A percentile compares a stretch with the other conserved stretches of the same genome.
phyloP scores from a whole-genome alignment of 805 yeast species.

The Ogataea dorogensis region DNA sequence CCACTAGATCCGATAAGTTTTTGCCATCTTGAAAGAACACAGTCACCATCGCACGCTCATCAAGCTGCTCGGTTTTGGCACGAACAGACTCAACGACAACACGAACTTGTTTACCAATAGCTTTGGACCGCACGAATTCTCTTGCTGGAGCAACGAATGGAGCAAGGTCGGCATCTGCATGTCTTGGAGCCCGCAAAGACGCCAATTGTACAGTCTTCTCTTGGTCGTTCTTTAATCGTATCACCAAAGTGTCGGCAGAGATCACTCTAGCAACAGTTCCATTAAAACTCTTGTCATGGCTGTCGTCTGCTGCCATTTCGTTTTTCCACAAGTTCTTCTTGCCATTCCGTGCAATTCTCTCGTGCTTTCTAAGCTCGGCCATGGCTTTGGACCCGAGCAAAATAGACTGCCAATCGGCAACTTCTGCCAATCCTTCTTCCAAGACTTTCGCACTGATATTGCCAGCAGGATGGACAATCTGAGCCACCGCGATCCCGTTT shows the following conservation, averaged over 20 bases:
- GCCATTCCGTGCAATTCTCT: constrained; percentile 54
- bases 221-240: constrained; percentile 49
- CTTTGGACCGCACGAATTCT: constrained; percentile 67
- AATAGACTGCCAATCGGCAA: constrained; percentile 77
- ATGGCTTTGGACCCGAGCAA: constrained; percentile 64
- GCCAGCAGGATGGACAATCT: constrained; percentile 72
- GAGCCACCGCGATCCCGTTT: constrained; percentile 58
- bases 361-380: constrained; percentile 61
- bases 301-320: constrained; percentile 29
- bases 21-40: constrained; percentile 47
- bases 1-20: constrained; percentile 61
- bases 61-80: constrained; percentile 57
- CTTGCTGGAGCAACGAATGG: constrained; percentile 63
- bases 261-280: constrained; percentile 62
- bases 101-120: constrained; percentile 69
- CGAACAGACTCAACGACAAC: constrained; percentile 64
- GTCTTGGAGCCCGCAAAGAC: constrained; percentile 73
- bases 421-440: constrained; percentile 68
- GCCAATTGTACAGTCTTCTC: constrained; percentile 72
- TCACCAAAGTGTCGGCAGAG: constrained; percentile 63
- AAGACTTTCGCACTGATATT: constrained; percentile 67
- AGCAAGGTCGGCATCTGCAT: constrained; percentile 53
- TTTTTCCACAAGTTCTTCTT: constrained; percentile 59
- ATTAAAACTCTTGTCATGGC: constrained; percentile 47
- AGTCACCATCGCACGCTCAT: constrained; percentile 65